Conservation (phyloP, 192 early-diverging fungal genomes). For the Funneliformis mosseae region DNA sequence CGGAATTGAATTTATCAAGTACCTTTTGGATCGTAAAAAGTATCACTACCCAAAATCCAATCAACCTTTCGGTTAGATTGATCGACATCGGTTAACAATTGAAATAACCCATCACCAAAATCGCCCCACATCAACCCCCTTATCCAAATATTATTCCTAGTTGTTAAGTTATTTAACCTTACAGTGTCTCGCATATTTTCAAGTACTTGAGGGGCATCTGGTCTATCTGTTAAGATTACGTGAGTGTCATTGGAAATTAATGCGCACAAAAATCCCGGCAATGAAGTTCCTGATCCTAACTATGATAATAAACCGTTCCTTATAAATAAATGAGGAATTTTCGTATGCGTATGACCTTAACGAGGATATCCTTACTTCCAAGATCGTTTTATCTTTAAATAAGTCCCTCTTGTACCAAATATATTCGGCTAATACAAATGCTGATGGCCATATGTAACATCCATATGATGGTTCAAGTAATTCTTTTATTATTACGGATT, state of each 20-base stretch:
- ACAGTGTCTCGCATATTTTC: conserved; percentile 43
- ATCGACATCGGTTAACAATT: conserved; percentile 40
- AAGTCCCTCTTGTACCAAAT: conserved; percentile 44
- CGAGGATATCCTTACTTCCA: conserved; percentile 41
- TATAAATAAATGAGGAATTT: neutral
- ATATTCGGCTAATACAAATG: conserved; percentile 65
- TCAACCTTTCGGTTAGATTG: conserved; percentile 39
- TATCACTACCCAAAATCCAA: conserved; percentile 58
- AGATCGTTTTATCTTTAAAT: conserved; percentile 38
- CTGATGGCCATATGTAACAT: conserved; percentile 73
- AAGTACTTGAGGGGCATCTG: conserved; percentile 44
- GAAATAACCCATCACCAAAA: conserved; percentile 45
- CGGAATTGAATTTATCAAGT: neutral
- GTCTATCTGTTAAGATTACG: conserved; percentile 47
- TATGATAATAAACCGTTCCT: conserved; percentile 37
- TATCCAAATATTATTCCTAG: conserved; percentile 39
- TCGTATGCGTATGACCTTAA: neutral
- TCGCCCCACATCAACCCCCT: conserved; percentile 53
- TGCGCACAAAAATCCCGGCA: conserved; percentile 63
- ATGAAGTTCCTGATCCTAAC: conserved; percentile 65
- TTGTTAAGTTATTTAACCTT: conserved; percentile 40
- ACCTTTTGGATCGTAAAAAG: conserved; percentile 61
- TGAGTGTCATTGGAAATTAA: neutral
- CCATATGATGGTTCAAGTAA: conserved; percentile 61
- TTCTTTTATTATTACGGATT: neutral